Evolutionary conservation across 345 rosid genomes (phyloP), one percentile per base, ranked within the genome.

Genomic region (Murraya koenigii): DNA sequence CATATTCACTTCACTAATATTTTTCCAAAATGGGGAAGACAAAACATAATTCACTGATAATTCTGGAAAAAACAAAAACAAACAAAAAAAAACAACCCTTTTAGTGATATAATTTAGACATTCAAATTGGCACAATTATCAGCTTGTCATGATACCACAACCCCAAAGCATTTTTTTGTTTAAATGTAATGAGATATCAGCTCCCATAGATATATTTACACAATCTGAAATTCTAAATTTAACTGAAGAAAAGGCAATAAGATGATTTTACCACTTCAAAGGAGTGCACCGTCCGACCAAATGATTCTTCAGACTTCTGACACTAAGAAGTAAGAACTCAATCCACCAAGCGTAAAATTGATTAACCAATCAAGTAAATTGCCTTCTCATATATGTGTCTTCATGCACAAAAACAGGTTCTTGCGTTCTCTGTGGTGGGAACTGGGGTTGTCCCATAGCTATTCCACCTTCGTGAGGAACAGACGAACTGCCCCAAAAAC

Each of bases 341-440:
- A 47, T 25, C 70, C 26, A 52, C 26, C 22, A 22, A 23, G 41
- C 13, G 3, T 20, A 33, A 15, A 14, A 58, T 68, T 47, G 32
- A 78, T 20, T 30, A 32, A 36, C 63, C 19, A 17, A 55, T 88
- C 89, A 90, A 61, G 93, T 84, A 81, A 89, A 84, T 75, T 93
- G 98, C 47, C 94, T 79, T 85, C 93, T 87, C 84, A 87, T 86
- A 71, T 89, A 88, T 28, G 95, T 89, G 77, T 91, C 97, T 83
- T 94, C 95, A 38, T 90, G 93, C 33, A 92, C 92, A 62, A 92
- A 94, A 41, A 88, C 94, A 7, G 97, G 95, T 33, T 82, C 90
- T 82, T 81, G 90, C 35, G 88, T 65, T 82, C 77, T 82, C 71
- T 82, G 88, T 3, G 83, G 69, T 23, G 97, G 86, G 80, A 92